Base-by-base conservation (phyloP, 768 basidiomycete genomes). In the Mycena indigotica region DNA sequence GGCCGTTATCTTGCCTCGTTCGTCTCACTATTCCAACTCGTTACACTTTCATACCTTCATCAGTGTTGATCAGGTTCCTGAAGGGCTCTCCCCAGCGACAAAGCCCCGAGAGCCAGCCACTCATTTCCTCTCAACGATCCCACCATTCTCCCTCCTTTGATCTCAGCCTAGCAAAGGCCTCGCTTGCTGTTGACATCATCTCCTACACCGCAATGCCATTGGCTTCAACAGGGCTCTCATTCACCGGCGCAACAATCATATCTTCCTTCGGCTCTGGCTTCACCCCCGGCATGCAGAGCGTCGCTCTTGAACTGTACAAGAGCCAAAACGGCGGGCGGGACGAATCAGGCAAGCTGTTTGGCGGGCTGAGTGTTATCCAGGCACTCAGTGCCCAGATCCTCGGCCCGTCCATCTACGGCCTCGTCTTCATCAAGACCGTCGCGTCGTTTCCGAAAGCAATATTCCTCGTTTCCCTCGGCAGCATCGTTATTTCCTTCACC, bases 321-420 rank as follows among this genome's bases (percentile, higher is more conserved):
- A 65, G 55, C 23, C 71, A 70, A n/a, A 81, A 86, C 13, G 44
- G 28, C n/a, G n/a, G n/a, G n/a, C 53, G n/a, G 16, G 52, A 48
- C 35, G 62, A 63, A 52, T 35, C 58, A 17, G 62, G 88, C 3
- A 78, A 72, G 63, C 73, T 89, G 15, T 88, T 88, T 58, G 87
- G 86, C n/a, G 85, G 80, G 3, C 59, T 88, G 53, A 78, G 80
- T 52, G 83, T 88, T 25, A 46, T 86, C 5, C 77, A 84, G 54
- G 77, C 82, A 6, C 62, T 87, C 65, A 82, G 79, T 61, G 66
- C 73, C 39, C 77, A 80, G 51, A 73, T 87, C 19, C 23, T 85
- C 2, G 79, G 82, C 1, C 86, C 86, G 1, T 69, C 79, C 6
- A 19, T 86, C 23, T 86, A 81, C 56, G 85, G 86, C 0, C 63